phyloP scores from a whole-genome alignment of 1,284 basidiomycete species.

The Cystobasidium slooffiae region DNA sequence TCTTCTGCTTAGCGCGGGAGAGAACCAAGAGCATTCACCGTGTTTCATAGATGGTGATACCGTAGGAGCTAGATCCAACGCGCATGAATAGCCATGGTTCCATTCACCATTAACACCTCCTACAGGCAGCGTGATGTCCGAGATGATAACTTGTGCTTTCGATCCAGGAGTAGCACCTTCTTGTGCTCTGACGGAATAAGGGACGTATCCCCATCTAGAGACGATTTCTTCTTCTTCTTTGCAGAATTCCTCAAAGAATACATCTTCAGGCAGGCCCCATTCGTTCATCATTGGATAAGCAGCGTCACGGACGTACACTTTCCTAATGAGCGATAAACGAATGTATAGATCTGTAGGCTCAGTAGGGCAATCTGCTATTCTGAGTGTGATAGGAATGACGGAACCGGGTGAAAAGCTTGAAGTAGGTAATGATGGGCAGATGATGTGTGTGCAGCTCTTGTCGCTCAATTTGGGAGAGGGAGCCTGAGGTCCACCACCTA shows the following conservation, averaged over 20 bases:
- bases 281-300: slow-evolving; percentile 45
- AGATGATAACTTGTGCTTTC: slow-evolving; percentile 53
- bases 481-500: slow-evolving; percentile 33
- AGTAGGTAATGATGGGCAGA: slow-evolving; percentile 53
- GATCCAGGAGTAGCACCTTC: slow-evolving; percentile 52
- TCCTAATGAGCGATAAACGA: slow-evolving; percentile 54
- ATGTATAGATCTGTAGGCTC: slow-evolving; percentile 55
- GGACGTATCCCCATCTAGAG: slow-evolving; percentile 57
- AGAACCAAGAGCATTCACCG: slow-evolving; percentile 55
- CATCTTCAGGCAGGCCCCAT: slow-evolving; percentile 52
- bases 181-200: slow-evolving; percentile 51
- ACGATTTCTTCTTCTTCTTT: slow-evolving; percentile 58
- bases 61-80: slow-evolving; percentile 53
- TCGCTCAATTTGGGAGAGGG: slow-evolving; percentile 40
- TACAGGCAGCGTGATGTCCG: slow-evolving; percentile 54
- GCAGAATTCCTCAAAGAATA: slow-evolving; percentile 52
- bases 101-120: slow-evolving; percentile 48
- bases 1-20: slow-evolving; percentile 52
- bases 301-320: slow-evolving; percentile 54
- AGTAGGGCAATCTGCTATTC: slow-evolving; percentile 54
- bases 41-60: slow-evolving; percentile 50
- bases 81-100: slow-evolving; percentile 54
- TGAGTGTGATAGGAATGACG: slow-evolving; percentile 53
- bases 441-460: slow-evolving; percentile 53
- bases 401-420: slow-evolving; percentile 54